Evolutionary conservation across 352 stramenopile species (phyloP), one percentile per base, ranked within the genome.

Genomic region (Globisporangium perplexum): DNA sequence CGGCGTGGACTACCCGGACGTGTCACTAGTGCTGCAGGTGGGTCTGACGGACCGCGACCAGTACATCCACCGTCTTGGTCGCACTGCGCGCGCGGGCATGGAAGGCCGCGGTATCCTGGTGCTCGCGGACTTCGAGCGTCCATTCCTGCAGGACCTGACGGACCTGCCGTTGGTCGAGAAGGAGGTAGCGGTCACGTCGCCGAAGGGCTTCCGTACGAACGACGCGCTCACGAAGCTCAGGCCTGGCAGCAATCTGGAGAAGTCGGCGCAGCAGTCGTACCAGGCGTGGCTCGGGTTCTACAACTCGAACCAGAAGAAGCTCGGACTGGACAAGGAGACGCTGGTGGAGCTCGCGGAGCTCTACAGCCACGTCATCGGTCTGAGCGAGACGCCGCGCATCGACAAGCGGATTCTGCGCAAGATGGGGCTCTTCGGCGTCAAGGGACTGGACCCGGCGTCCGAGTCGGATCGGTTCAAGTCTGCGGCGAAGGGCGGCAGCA

Each of bases 211-310:
- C 7, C 46, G 46, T 10, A 51, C 46, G 8, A 51, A 26, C 3
- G 28, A 69, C 44, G 31, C 62, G 60, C 38, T 42, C 12, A 7
- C 33, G 33, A 39, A 39, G 33, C 33, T 39, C 33, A 39, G 10
- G 33, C 7, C 33, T 18, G 33, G 33, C 10, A 39, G 33, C 90
- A 90, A 90, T 64, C 60, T 95, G 20, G 74, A 87, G 47, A 87
- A 91, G 59, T 86, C 77, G 42, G 86, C 77, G 12, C 74, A 83
- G 65, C 70, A 90, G 59, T 95, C 92, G 50, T 98, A 98, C 69
- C 77, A 96, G 68, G 92, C 94, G 35, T 98, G 83, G 82, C 77
- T 99, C 31, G 95, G 95, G 14, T 98, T 96, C 68, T 98, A 98
- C 38, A 55, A 55, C 38, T 56, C 47, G 47, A 62, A 90, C 55